A percentile compares a stretch with the other conserved stretches of the same genome.
These are phyloP conservation scores for Tricharina praecox DNA, from an alignment of 495 filamentous ascomycete species.

Conservation along the genomic window DNA sequence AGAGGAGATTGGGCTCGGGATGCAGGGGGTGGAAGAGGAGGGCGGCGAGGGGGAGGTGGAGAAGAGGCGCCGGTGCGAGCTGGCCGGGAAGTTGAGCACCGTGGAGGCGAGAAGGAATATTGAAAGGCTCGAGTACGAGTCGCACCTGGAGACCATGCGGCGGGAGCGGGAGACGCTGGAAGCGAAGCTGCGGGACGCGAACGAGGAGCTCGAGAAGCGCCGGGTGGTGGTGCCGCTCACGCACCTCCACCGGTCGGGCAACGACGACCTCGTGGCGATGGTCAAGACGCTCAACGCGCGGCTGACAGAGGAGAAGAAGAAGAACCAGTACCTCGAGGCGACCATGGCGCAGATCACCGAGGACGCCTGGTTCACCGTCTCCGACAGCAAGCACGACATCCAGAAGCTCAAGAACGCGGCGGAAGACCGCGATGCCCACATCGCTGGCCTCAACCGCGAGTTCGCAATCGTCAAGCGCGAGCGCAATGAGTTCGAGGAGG, in stretches of 20 bases:
- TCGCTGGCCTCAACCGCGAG: slow-evolving; percentile 15
- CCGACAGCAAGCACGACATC: slow-evolving; percentile 15
- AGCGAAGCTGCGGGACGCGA: neutral
- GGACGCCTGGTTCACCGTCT: slow-evolving; percentile 21
- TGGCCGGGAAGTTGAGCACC: slow-evolving; percentile 16
- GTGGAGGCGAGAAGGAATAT: slow-evolving; percentile 9
- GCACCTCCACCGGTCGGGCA: slow-evolving; percentile 8
- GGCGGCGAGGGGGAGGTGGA: no score
- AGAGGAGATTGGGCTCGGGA: slow-evolving; percentile 12
- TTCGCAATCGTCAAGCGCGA: slow-evolving; percentile 13
- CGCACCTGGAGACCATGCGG: slow-evolving; percentile 1
- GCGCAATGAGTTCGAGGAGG: slow-evolving; percentile 15
- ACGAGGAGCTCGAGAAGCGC: slow-evolving; percentile 11
- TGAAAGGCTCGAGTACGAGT: slow-evolving; percentile 9
- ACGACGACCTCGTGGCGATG: slow-evolving; percentile 22
- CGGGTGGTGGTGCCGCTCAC: no score
- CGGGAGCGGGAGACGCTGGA: slow-evolving; percentile 1
- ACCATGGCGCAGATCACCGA: slow-evolving; percentile 18
- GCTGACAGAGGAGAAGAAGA: slow-evolving; percentile 24
- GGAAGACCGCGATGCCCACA: slow-evolving; percentile 14
- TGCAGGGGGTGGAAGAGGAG: slow-evolving; percentile 19
- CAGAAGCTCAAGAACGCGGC: slow-evolving; percentile 16
- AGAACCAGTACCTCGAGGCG: slow-evolving; percentile 15
- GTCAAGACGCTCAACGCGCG: slow-evolving; percentile 18
- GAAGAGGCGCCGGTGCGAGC: slow-evolving; percentile 16